Conservation (phyloP, 2,329 filamentous ascomycete genomes). For the Chaetomiaceae sp. region DNA sequence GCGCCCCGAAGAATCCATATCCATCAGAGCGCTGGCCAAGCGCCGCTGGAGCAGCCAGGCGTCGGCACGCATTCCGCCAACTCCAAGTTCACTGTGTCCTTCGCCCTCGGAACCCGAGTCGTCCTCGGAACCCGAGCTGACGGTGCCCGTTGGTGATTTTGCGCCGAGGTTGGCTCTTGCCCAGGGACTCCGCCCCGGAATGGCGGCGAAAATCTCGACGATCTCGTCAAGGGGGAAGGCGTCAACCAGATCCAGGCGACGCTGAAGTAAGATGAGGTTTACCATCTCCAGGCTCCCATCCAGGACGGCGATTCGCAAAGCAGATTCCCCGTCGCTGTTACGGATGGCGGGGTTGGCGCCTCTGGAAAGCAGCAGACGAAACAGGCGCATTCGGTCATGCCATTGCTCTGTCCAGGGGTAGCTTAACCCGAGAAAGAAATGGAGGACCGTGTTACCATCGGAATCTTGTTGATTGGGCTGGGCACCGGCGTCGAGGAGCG, state of each 20-base stretch:
- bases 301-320: neutral
- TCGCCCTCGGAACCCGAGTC: no score
- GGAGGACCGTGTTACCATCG: slow-evolving; percentile 4
- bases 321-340: neutral
- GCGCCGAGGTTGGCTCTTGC: no score
- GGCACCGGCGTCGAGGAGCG: slow-evolving; percentile 1
- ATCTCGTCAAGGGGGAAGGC: neutral
- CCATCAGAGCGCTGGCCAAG: no score
- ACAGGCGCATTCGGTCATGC: neutral
- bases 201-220: neutral
- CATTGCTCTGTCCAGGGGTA: neutral
- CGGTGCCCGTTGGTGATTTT: no score
- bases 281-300: neutral
- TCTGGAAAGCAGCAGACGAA: neutral
- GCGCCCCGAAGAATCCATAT: no score
- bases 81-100: no score
- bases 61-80: no score
- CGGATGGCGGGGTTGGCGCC: neutral
- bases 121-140: no score
- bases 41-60: no score
- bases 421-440: no score
- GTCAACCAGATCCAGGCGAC: neutral
- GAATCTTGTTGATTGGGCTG: slow-evolving; percentile 3
- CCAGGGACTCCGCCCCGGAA: no score
- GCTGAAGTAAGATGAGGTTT: neutral